These are phyloP conservation scores for Apiotrichum sp. DNA, from an alignment of 1,284 basidiomycete species.

Conservation along the genomic window DNA sequence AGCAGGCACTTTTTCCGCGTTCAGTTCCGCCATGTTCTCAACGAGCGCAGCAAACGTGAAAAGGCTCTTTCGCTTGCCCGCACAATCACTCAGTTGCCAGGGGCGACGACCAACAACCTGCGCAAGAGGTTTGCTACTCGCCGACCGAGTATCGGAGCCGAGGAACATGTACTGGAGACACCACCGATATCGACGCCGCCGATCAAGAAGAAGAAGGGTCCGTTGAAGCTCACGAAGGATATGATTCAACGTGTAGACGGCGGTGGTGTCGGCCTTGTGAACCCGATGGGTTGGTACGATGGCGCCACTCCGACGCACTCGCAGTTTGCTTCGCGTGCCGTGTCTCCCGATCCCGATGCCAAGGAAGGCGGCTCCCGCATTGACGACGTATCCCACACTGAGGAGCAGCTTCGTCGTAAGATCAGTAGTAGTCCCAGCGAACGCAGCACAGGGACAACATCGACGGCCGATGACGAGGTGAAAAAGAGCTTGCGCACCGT, in stretches of 20 bases:
- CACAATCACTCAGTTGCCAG: conserved; percentile 30
- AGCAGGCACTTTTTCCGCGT: conserved; percentile 65
- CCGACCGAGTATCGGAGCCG: neutral
- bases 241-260: conserved; percentile 79
- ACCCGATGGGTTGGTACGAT: conserved; percentile 61
- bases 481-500: neutral
- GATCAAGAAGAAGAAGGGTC: conserved; percentile 35
- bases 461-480: neutral
- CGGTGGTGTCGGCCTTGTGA: conserved; percentile 68
- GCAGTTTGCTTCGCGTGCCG: neutral
- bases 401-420: neutral
- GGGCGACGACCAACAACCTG: conserved; percentile 20
- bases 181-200: neutral
- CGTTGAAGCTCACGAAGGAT: conserved; percentile 56
- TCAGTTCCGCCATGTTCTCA: conserved; percentile 64
- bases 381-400: neutral
- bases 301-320: conserved; percentile 5
- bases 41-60: conserved; percentile 43
- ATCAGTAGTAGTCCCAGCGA: neutral
- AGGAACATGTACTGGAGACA: neutral
- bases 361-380: neutral
- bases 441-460: neutral
- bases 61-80: conserved; percentile 22
- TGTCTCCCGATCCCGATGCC: neutral
- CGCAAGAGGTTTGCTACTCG: conserved; percentile 24